Conservation (phyloP, 2,329 filamentous ascomycete species). For the Fusarium pininemorale region DNA sequence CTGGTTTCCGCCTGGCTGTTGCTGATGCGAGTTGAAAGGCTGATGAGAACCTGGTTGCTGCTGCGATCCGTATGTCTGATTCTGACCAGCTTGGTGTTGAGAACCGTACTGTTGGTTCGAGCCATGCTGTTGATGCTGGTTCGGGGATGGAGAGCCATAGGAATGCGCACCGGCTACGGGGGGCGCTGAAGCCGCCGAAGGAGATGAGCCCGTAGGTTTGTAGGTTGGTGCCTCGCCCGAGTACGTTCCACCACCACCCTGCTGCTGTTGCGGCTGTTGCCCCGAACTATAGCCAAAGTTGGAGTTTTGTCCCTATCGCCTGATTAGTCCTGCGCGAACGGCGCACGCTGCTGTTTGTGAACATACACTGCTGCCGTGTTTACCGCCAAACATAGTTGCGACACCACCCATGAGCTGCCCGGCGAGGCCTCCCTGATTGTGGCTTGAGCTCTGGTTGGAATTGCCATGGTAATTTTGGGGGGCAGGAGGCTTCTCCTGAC, state of each 20-base stretch:
- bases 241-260: slow-evolving; percentile 51
- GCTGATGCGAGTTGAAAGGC: slow-evolving; percentile 31
- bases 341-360: neutral
- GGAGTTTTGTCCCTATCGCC: slow-evolving; percentile 56
- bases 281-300: slow-evolving; percentile 68
- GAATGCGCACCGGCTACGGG: slow-evolving; percentile 41
- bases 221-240: slow-evolving; percentile 67
- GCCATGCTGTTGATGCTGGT: slow-evolving; percentile 40
- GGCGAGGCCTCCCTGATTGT: slow-evolving; percentile 59
- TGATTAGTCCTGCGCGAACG: slow-evolving; percentile 20
- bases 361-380: slow-evolving; percentile 50
- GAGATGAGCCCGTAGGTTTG: slow-evolving; percentile 46
- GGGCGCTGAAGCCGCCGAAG: slow-evolving; percentile 41
- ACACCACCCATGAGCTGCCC: slow-evolving; percentile 65
- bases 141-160: slow-evolving; percentile 42
- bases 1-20: slow-evolving; percentile 32
- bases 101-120: slow-evolving; percentile 8
- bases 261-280: slow-evolving; percentile 47
- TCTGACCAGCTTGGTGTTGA: slow-evolving; percentile 15
- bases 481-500: slow-evolving; percentile 55
- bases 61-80: slow-evolving; percentile 13
- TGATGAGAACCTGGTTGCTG: slow-evolving; percentile 34
- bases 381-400: slow-evolving; percentile 62
- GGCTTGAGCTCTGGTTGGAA: slow-evolving; percentile 49
- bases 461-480: slow-evolving; percentile 61